Evolutionary conservation across 495 filamentous ascomycete genomes (phyloP).

Genomic region (Daldinia grandis): DNA sequence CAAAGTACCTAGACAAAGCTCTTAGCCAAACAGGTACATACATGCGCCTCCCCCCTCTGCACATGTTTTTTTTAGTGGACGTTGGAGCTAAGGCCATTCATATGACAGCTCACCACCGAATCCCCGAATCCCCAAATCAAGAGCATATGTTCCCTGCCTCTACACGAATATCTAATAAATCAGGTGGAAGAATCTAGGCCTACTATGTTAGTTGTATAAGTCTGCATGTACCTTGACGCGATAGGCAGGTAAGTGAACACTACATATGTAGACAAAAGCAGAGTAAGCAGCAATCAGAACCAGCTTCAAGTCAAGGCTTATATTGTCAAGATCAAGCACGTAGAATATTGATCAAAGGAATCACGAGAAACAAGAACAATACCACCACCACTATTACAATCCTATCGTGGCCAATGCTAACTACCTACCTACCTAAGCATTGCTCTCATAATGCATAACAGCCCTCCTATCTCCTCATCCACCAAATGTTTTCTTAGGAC

Average conservation of each 20-base stretch:
- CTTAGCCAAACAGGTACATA: constrained; percentile 8
- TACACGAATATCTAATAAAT: constrained; percentile 15
- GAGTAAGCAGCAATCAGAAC: constrained; percentile 16
- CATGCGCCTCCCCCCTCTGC: not conserved
- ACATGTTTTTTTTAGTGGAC: not conserved
- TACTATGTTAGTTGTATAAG: constrained; percentile 12
- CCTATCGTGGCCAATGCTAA: constrained; percentile 8
- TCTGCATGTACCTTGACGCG: not conserved
- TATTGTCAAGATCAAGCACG: not conserved
- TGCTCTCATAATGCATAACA: constrained; percentile 18
- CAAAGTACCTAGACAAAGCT: too few species aligned
- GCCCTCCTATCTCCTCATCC: not conserved
- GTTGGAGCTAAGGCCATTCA: not conserved
- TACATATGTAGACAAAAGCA: constrained; percentile 8
- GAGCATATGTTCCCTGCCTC: not conserved
- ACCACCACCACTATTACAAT: constrained; percentile 5
- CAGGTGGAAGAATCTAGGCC: constrained; percentile 14
- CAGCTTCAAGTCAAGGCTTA: not conserved
- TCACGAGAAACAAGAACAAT: not conserved
- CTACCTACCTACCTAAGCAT: constrained; percentile 1
- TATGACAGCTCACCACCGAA: not conserved
- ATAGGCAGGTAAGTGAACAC: not conserved
- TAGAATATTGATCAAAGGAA: not conserved
- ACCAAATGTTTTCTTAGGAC: not conserved
- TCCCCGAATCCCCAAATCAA: not conserved